A percentile compares a stretch with the other conserved stretches of the same genome.
These are phyloP conservation scores for Jackrogersella minutella DNA, from an alignment of 495 filamentous ascomycete species.

Conservation along the genomic window DNA sequence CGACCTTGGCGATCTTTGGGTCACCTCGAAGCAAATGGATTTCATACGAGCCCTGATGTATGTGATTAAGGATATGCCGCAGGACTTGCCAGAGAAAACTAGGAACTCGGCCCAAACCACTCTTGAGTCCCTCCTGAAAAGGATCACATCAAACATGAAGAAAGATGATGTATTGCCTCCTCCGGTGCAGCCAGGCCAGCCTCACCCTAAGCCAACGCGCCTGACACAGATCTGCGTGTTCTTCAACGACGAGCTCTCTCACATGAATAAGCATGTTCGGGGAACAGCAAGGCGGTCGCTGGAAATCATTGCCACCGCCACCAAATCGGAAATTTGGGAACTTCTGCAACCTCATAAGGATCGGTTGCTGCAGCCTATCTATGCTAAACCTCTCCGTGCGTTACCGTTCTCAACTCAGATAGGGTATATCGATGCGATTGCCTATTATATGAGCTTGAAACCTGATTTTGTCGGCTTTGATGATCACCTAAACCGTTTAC, in stretches of 20 bases:
- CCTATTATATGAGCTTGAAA: slow-evolving; percentile 86
- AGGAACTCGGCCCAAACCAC: slow-evolving; percentile 81
- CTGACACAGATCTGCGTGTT: slow-evolving; percentile 79
- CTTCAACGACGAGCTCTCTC: slow-evolving; percentile 84
- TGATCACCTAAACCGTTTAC: slow-evolving; percentile 84
- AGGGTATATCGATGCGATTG: slow-evolving; percentile 96
- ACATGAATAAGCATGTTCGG: slow-evolving; percentile 94
- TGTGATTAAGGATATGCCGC: slow-evolving; percentile 96
- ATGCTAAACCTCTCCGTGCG: slow-evolving; percentile 91
- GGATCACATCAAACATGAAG: slow-evolving; percentile 75
- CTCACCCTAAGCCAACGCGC: slow-evolving; percentile 53
- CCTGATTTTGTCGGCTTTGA: slow-evolving; percentile 88
- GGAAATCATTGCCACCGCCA: slow-evolving; percentile 76
- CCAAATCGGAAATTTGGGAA: slow-evolving; percentile 81
- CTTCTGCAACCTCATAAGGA: slow-evolving; percentile 88
- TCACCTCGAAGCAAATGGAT: slow-evolving; percentile 79
- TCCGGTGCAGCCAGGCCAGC: slow-evolving; percentile 45
- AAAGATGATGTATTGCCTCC: slow-evolving; percentile 76
- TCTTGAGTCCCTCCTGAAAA: slow-evolving; percentile 75
- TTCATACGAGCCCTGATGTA: slow-evolving; percentile 88
- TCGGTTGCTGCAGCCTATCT: slow-evolving; percentile 83
- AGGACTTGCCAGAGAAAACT: slow-evolving; percentile 88
- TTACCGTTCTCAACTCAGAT: slow-evolving; percentile 93
- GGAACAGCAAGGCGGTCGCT: slow-evolving; percentile 83
- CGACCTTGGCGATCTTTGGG: slow-evolving; percentile 83